Base-by-base conservation (phyloP, 768 basidiomycete genomes). In the Rhodocollybia butyracea region DNA sequence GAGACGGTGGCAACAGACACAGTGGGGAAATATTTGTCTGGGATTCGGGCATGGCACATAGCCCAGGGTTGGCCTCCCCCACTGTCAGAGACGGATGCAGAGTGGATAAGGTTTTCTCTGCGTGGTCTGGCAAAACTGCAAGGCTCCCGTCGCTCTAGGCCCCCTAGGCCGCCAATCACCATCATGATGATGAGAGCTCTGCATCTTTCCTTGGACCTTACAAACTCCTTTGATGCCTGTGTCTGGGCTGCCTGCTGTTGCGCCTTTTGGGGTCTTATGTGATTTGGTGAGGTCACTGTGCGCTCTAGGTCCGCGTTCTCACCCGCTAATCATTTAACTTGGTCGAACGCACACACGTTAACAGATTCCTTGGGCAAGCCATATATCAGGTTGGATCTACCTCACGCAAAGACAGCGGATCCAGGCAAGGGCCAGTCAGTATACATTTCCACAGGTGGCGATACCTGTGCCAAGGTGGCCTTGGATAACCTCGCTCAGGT, bases 11-110 rank as follows among this genome's bases (percentile, higher is more conserved):
- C 8, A n/a, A n/a, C n/a, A n/a, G n/a, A n/a, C n/a, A n/a, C n/a
- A n/a, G n/a, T n/a, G n/a, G n/a, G n/a, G n/a, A 76, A 74, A 48
- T 76, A 76, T 55, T 64, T 76, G 8, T 57, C 70, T 3, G 73
- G 64, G 0, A 59, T 76, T 0, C 51, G 68, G 2, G 75, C 73
- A 0, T 76, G 73, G 72, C 74, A 75, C 47, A 47, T 73, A 1
- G 67, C 63, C 0, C 74, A 76, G 51, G 73, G 70, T 0, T 76
- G 73, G 74, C 68, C 66, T 1, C 59, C 60, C 1, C 72, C 73
- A 1, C 61, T 74, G 0, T 59, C 66, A 0, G 54, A 67, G 0
- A 19, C 22, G 1, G 57, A 68, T 19, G 50, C 43, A 0, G 32
- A 55, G 0, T 46, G 51, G 13, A 70, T 74, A 30, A 43, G 60